Evolutionary conservation across 202 grass and related monocot species (phyloP).

Genomic region (Hordeum pubiflorum): DNA sequence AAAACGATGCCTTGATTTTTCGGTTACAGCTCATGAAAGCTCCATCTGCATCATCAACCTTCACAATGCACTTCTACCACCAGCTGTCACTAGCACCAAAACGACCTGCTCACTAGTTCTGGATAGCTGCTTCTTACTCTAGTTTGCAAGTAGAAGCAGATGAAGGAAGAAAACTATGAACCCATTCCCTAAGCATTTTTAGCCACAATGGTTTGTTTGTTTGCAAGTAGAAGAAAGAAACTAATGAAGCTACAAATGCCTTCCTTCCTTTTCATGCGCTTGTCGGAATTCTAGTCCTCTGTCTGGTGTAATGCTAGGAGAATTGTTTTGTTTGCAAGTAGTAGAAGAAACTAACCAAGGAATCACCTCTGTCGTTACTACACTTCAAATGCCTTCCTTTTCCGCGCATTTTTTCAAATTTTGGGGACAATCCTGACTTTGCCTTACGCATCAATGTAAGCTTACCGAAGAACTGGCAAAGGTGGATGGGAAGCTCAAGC

Average conservation of each 20-base stretch:
- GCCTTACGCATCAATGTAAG: conserved; percentile 54
- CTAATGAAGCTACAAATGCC: too few species aligned
- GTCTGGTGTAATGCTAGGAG: too few species aligned
- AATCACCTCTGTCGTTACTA: neutral
- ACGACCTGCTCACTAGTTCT: too few species aligned
- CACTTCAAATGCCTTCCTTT: neutral
- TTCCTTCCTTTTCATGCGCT: neutral
- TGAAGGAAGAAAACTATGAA: too few species aligned
- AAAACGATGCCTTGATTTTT: neutral
- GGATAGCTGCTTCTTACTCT: too few species aligned
- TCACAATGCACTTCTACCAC: neutral
- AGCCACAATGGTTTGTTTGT: too few species aligned
- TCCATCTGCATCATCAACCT: neutral
- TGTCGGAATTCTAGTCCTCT: neutral
- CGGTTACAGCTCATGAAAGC: neutral
- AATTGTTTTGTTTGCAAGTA: too few species aligned
- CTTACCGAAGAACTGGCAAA: conserved; percentile 91
- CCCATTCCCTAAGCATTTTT: too few species aligned
- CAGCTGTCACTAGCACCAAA: neutral
- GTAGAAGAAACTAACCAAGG: too few species aligned
- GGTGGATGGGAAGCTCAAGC: conserved; percentile 82
- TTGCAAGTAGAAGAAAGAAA: too few species aligned
- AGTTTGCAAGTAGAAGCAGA: too few species aligned
- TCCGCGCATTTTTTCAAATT: neutral
- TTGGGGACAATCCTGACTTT: conserved; percentile 24